phyloP scores from a whole-genome alignment of 139 green algal genomes.

The Ulvella scutata region DNA sequence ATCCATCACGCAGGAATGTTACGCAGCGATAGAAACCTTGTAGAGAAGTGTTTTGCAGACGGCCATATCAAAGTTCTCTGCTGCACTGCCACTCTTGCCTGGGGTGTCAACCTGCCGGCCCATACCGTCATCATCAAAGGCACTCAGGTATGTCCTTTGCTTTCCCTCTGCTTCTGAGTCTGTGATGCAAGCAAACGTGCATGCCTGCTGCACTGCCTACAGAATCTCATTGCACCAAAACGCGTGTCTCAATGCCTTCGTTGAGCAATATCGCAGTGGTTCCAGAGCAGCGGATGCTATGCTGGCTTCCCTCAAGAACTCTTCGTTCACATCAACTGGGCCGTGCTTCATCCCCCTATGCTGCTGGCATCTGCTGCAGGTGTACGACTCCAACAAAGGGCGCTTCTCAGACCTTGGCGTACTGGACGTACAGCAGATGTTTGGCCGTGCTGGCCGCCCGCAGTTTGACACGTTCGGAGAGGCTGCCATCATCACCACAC shows the following conservation, averaged over 20 bases:
- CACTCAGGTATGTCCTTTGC: conserved; percentile 69
- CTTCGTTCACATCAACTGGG: neutral
- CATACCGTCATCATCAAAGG: conserved; percentile 97
- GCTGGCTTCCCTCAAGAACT: neutral
- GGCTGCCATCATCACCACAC: conserved; percentile 91
- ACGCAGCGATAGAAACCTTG: conserved; percentile 72
- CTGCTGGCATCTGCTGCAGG: conserved; percentile 4
- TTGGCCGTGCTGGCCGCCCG: conserved; percentile 85
- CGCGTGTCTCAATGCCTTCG: too few species aligned
- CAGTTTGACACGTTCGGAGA: conserved; percentile 64
- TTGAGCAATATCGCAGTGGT: too few species aligned
- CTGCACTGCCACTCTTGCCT: conserved; percentile 93
- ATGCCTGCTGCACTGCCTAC: too few species aligned
- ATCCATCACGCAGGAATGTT: conserved; percentile 98
- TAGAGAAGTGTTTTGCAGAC: conserved; percentile 75
- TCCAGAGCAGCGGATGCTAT: neutral
- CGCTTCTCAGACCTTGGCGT: conserved; percentile 86
- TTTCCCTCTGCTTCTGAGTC: too few species aligned
- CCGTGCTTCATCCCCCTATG: neutral
- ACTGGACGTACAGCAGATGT: conserved; percentile 98
- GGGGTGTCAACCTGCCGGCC: conserved; percentile 95
- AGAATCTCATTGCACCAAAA: too few species aligned
- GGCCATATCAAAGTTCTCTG: conserved; percentile 84
- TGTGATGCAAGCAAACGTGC: too few species aligned
- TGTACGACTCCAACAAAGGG: conserved; percentile 89